These are phyloP conservation scores for Fusarium acutatum DNA, from an alignment of 2,329 filamentous ascomycete genomes.

Conservation along the genomic window DNA sequence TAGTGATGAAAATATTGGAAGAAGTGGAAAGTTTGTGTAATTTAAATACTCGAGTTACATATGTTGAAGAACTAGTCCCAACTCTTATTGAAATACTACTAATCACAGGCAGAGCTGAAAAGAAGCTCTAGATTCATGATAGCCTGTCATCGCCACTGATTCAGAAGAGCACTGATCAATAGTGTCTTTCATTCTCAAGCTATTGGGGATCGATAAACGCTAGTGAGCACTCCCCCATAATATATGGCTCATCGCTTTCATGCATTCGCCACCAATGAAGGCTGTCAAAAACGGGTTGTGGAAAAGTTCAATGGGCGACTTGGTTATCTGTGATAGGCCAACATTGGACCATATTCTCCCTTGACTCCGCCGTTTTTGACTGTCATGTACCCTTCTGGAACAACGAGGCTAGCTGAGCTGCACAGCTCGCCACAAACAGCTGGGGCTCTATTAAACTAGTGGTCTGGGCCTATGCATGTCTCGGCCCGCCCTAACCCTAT, in stretches of 20 bases:
- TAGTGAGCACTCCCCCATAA: too few relatives aligned
- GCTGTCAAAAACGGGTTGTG: background rate
- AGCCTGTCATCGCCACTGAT: background rate
- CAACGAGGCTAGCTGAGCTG: background rate
- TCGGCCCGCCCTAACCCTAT: background rate
- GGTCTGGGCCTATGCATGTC: background rate
- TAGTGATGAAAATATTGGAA: too few relatives aligned
- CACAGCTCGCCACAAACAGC: background rate
- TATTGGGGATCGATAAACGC: background rate
- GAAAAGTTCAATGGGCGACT: rapidly evolving
- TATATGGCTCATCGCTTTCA: too few relatives aligned
- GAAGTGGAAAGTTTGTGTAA: rapidly evolving
- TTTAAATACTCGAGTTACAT: background rate
- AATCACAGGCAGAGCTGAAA: background rate
- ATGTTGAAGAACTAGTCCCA: background rate
- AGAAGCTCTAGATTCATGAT: background rate
- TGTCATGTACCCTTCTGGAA: rapidly evolving
- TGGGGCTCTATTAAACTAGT: background rate
- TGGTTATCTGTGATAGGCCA: background rate
- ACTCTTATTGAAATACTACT: background rate
- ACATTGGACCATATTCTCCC: rapidly evolving
- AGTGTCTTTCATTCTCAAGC: background rate
- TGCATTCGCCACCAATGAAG: background rate
- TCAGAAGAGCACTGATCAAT: background rate
- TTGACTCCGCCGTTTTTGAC: rapidly evolving